Percentiles rank a stretch among this genome's conserved stretches.
Conservation (phyloP, 805 yeast genomes). For the Candida dajiaensis region DNA sequence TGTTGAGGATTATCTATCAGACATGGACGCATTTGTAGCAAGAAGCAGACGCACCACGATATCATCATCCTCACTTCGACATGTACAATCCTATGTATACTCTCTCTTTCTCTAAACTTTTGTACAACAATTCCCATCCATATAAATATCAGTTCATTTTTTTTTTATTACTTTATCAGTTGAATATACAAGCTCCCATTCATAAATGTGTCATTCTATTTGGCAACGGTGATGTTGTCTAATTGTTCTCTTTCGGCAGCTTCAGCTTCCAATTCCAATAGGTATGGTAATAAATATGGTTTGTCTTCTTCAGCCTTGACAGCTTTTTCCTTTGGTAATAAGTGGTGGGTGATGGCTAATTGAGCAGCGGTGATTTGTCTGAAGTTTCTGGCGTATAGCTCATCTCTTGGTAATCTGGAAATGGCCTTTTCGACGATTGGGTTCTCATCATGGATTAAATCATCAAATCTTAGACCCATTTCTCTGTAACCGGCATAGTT, state of each 20-base stretch:
- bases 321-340: conserved; percentile 77
- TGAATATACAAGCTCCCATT: background rate
- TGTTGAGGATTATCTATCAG: too few species aligned
- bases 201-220: conserved; percentile 1
- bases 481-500: conserved; percentile 88
- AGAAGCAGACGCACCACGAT: too few species aligned
- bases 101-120: too few species aligned
- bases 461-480: conserved; percentile 89
- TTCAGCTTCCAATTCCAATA: conserved; percentile 93
- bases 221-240: conserved; percentile 56
- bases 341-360: conserved; percentile 72
- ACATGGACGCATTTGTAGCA: too few species aligned
- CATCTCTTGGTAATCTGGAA: conserved; percentile 77
- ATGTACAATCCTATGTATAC: too few species aligned
- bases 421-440: conserved; percentile 84
- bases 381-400: conserved; percentile 84
- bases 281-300: conserved; percentile 80
- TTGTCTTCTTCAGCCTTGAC: conserved; percentile 74
- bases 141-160: background rate
- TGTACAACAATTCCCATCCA: too few species aligned
- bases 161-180: background rate
- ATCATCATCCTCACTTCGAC: too few species aligned
- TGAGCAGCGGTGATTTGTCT: conserved; percentile 93
- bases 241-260: conserved; percentile 81
- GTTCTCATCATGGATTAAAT: conserved; percentile 81